Evolutionary conservation across 345 rosid species (phyloP).

Genomic region (Arabis hirsuta): DNA sequence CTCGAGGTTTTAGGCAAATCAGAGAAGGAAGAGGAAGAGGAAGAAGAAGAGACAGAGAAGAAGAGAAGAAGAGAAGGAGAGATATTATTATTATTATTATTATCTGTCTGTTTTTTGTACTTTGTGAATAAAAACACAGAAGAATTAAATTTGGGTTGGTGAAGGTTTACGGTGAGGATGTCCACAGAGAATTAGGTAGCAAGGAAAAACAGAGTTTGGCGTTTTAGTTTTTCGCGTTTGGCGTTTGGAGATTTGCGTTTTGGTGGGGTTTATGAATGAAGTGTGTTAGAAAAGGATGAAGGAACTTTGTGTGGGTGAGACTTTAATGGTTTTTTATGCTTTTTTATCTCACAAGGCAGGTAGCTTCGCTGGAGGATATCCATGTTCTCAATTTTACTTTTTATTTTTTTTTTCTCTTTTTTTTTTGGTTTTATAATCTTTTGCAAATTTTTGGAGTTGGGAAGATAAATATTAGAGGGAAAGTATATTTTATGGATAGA

Average conservation of each 20-base stretch:
- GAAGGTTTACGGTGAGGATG: constrained; percentile 40
- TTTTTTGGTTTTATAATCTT: neutral
- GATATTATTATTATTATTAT: constrained; percentile 11
- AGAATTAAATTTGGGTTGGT: constrained; percentile 43
- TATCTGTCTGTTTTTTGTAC: constrained; percentile 46
- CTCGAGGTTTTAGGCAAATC: constrained; percentile 34
- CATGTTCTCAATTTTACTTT: constrained; percentile 37
- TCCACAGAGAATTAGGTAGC: constrained; percentile 34
- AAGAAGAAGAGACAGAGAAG: constrained; percentile 26
- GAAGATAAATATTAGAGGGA: neutral
- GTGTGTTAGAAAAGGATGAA: constrained; percentile 21
- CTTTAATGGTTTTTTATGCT: constrained; percentile 39
- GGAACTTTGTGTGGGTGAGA: constrained; percentile 45
- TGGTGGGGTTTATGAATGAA: constrained; percentile 20
- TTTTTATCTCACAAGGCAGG: constrained; percentile 44
- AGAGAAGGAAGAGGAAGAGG: constrained; percentile 3
- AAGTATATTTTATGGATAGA: neutral
- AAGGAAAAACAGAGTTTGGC: constrained; percentile 26
- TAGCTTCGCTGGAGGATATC: constrained; percentile 42
- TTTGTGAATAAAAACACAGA: constrained; percentile 41
- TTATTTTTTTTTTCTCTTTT: neutral
- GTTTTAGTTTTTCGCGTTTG: constrained; percentile 20
- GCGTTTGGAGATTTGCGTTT: constrained; percentile 35
- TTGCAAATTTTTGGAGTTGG: constrained; percentile 14
- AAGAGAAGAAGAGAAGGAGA: constrained; percentile 12